A percentile compares a stretch with the other conserved stretches of the same genome.
These are phyloP conservation scores for Suhomyces sp. DNA, from an alignment of 805 yeast genomes.

Conservation along the genomic window DNA sequence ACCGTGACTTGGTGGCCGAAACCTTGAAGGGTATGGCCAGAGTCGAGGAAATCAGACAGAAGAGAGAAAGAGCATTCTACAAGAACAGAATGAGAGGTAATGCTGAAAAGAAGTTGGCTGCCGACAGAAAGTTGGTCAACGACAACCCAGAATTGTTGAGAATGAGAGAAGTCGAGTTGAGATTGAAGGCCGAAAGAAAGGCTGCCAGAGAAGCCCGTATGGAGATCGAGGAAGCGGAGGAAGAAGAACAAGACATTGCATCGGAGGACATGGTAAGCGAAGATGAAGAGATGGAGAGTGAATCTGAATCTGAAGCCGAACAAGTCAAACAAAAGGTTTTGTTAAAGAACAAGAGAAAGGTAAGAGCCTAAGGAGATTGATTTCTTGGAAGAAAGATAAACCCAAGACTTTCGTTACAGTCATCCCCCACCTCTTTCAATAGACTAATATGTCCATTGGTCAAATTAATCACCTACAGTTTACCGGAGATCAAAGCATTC, in stretches of 20 bases:
- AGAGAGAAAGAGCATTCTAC: conserved; percentile 97
- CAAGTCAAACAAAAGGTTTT: conserved; percentile 53
- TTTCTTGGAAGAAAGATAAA: too few species aligned
- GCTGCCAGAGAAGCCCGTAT: conserved; percentile 56
- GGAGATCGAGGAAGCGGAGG: conserved; percentile 45
- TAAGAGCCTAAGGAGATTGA: conserved; percentile 17
- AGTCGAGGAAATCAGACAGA: conserved; percentile 92
- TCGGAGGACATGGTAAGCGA: conserved; percentile 36
- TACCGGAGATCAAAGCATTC: too few species aligned
- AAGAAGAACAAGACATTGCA: conserved; percentile 42
- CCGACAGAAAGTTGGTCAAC: conserved; percentile 87
- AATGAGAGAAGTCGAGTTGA: conserved; percentile 90
- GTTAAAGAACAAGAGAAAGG: conserved; percentile 61
- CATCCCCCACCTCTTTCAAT: too few species aligned
- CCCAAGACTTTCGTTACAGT: too few species aligned
- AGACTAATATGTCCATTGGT: too few species aligned
- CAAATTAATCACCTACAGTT: too few species aligned
- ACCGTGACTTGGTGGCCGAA: conserved; percentile 92
- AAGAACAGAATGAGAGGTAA: conserved; percentile 99
- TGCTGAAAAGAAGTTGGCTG: conserved; percentile 78
- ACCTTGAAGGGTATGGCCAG: conserved; percentile 94
- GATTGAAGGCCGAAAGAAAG: conserved; percentile 68
- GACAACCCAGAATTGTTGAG: conserved; percentile 84
- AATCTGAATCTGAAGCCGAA: conserved; percentile 46
- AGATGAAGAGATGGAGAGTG: conserved; percentile 45